These are phyloP conservation scores for Phytophthora crassamura DNA, from an alignment of 352 stramenopile genomes.

Conservation along the genomic window DNA sequence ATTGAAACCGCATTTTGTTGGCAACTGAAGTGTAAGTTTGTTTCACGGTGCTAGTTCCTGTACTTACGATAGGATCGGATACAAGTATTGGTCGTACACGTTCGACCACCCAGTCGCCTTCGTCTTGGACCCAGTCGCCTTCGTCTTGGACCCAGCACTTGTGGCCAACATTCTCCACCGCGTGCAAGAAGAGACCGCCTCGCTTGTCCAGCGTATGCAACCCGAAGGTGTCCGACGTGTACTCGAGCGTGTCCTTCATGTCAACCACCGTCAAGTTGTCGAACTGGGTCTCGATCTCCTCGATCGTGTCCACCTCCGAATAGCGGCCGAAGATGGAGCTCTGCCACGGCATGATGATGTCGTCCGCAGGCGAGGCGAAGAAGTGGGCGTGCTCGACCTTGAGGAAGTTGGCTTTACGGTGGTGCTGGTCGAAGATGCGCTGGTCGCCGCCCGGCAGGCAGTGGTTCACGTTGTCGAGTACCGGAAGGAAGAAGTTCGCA, in stretches of 20 bases:
- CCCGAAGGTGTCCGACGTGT: conserved; percentile 48
- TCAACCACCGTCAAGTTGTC: conserved; percentile 28
- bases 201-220: conserved; percentile 42
- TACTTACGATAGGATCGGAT: conserved; percentile 26
- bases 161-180: conserved; percentile 33
- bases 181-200: conserved; percentile 29
- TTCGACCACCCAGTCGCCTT: too few species aligned
- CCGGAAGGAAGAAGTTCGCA: conserved; percentile 30
- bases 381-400: conserved; percentile 42
- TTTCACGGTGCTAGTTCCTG: too few species aligned
- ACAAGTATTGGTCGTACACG: conserved; percentile 40
- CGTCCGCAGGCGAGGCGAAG: too few species aligned
- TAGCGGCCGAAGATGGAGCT: conserved; percentile 23
- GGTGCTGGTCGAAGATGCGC: conserved; percentile 15
- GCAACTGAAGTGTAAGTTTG: too few species aligned
- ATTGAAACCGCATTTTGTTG: too few species aligned
- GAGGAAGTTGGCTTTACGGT: conserved; percentile 36
- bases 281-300: conserved; percentile 34
- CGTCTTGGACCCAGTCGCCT: conserved; percentile 16
- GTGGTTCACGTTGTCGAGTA: conserved; percentile 39
- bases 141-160: conserved; percentile 42
- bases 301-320: too few species aligned
- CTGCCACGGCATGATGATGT: too few species aligned
- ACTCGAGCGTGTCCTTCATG: conserved; percentile 31
- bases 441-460: conserved; percentile 1